Conservation (phyloP, 257 asterid species). For the Solanum peruvianum region DNA sequence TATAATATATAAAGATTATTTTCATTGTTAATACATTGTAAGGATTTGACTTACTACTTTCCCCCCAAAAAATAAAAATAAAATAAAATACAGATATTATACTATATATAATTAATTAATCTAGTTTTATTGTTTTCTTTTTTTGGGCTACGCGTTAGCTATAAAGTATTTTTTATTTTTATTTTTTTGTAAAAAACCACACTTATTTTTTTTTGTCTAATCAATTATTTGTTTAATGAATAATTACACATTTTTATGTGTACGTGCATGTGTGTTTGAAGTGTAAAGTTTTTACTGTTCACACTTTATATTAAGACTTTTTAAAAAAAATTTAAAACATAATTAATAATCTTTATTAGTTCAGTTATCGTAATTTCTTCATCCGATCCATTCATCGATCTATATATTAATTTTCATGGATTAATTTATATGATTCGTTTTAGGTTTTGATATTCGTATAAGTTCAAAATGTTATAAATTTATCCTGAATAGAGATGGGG, state of each 20-base stretch:
- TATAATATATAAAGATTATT: background rate
- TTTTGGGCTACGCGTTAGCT: background rate
- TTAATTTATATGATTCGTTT: background rate
- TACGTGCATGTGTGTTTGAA: background rate
- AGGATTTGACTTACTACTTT: background rate
- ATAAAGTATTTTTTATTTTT: background rate
- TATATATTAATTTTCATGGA: background rate
- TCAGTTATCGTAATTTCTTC: background rate
- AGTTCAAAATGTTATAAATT: accelerated
- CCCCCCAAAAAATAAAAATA: accelerated
- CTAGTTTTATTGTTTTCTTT: background rate
- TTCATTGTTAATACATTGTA: background rate
- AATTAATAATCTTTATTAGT: background rate
- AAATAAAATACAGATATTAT: background rate
- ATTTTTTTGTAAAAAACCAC: background rate
- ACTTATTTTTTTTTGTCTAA: background rate
- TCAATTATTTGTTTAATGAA: background rate
- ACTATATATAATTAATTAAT: background rate
- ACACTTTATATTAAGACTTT: background rate
- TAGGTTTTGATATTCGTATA: background rate
- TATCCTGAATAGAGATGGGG: accelerated
- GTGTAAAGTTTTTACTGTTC: background rate
- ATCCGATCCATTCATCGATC: too few species aligned
- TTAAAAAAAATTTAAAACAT: too few species aligned
- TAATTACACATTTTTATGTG: background rate